phyloP scores from a whole-genome alignment of 179 eudicot species.

The Corrigiola litoralis region DNA sequence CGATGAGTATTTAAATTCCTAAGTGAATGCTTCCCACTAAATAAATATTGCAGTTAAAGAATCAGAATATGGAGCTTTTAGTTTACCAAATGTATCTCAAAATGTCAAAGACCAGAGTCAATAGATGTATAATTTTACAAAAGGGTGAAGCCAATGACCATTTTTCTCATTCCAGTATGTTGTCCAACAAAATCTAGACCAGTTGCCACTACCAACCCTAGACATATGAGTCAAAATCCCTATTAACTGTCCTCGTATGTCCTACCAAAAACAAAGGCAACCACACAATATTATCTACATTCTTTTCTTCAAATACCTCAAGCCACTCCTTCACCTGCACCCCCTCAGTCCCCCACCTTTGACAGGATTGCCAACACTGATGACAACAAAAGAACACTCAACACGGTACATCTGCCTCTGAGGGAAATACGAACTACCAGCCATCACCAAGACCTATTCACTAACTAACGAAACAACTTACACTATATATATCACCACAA shows the following conservation, averaged over 20 bases:
- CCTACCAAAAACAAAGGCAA: no score
- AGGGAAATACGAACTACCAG: not conserved
- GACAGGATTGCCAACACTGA: not conserved
- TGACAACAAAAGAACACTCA: not conserved
- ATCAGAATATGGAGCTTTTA: not conserved
- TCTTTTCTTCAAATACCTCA: no score
- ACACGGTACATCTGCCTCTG: not conserved
- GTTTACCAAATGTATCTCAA: not conserved
- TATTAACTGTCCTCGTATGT: no score
- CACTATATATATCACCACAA: not conserved
- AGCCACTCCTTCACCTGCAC: no score
- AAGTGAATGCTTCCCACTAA: not conserved
- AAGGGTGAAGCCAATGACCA: not conserved
- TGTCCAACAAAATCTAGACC: not conserved
- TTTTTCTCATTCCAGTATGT: not conserved
- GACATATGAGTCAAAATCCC: no score
- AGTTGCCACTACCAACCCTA: no score
- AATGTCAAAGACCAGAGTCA: not conserved
- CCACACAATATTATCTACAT: no score
- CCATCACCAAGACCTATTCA: not conserved
- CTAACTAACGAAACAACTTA: not conserved
- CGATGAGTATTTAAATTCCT: not conserved
- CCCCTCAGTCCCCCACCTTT: not conserved
- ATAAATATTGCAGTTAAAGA: not conserved
- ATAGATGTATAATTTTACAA: not conserved